Evolutionary conservation across 768 basidiomycete genomes (phyloP).

Genomic region (Leccinum broughii): DNA sequence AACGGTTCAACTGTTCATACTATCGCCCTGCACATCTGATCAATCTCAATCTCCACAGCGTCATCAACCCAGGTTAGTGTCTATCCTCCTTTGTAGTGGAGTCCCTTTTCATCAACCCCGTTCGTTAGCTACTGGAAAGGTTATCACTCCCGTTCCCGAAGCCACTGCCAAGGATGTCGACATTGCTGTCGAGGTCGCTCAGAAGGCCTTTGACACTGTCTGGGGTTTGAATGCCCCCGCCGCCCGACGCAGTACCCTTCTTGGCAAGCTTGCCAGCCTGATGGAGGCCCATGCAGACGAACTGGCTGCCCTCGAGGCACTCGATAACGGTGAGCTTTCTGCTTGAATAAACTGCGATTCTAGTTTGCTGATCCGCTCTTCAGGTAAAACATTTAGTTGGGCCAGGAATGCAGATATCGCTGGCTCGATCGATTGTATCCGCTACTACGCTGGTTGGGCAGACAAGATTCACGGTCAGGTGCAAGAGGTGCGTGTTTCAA

Average conservation of each 20-base stretch:
- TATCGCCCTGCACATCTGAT: not conserved
- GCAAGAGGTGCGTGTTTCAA: conserved; percentile 46
- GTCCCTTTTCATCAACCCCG: not conserved
- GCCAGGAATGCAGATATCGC: conserved; percentile 52
- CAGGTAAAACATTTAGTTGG: conserved; percentile 55
- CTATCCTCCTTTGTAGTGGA: not conserved
- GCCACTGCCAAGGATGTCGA: conserved; percentile 75
- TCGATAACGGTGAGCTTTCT: conserved; percentile 55
- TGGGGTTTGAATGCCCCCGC: conserved; percentile 72
- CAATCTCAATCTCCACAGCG: not conserved
- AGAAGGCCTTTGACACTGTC: conserved; percentile 55
- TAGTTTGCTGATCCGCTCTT: not conserved
- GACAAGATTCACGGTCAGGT: conserved; percentile 81
- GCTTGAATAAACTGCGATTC: not conserved
- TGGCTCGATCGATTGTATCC: conserved; percentile 38
- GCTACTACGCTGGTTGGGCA: conserved; percentile 89
- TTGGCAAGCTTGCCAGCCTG: conserved; percentile 63
- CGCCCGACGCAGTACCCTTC: conserved; percentile 48
- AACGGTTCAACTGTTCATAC: conserved; percentile 2
- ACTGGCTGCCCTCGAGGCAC: conserved; percentile 70
- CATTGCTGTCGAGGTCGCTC: conserved; percentile 66
- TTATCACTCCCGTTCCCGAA: conserved; percentile 53
- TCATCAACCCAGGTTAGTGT: conserved; percentile 39
- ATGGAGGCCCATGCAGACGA: conserved; percentile 63
- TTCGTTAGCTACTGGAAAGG: conserved; percentile 58